These are phyloP conservation scores for Leishmania lainsoni DNA, from an alignment of 208 protist genomes.

Conservation along the genomic window DNA sequence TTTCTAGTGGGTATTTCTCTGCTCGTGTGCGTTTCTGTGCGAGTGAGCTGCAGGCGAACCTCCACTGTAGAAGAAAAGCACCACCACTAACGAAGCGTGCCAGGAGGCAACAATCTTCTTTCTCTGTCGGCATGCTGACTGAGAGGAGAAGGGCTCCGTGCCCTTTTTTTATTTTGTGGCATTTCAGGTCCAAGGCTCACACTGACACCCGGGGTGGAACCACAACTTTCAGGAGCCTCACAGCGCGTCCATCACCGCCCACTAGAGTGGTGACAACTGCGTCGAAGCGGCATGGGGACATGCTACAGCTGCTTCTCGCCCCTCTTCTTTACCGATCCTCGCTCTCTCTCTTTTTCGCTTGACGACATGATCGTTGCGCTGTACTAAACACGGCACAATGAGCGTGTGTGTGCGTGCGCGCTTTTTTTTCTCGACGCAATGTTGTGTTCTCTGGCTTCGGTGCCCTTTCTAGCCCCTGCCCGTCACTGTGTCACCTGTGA, in stretches of 20 bases:
- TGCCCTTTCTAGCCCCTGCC: neutral
- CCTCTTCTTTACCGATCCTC: neutral
- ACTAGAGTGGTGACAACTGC: neutral
- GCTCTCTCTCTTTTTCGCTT: neutral
- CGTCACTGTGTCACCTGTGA: neutral
- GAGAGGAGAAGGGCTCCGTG: neutral
- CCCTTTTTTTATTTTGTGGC: neutral
- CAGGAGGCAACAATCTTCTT: neutral
- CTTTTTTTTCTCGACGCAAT: neutral
- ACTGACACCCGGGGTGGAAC: neutral
- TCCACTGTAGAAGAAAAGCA: neutral
- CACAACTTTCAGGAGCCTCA: no score
- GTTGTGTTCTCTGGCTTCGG: neutral
- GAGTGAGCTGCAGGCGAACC: no score
- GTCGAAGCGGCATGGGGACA: neutral
- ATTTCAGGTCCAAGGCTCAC: neutral
- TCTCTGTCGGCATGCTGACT: neutral
- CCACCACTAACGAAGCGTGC: neutral
- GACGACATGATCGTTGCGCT: no score
- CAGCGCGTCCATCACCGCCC: neutral
- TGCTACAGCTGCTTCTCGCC: neutral
- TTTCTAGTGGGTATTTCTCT: neutral
- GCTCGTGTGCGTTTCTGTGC: neutral
- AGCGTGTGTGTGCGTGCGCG: neutral
- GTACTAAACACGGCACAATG: neutral